Evolutionary conservation across 495 filamentous ascomycete genomes (phyloP), one percentile per base, ranked within the genome.

Genomic region (Penicillium angulare): DNA sequence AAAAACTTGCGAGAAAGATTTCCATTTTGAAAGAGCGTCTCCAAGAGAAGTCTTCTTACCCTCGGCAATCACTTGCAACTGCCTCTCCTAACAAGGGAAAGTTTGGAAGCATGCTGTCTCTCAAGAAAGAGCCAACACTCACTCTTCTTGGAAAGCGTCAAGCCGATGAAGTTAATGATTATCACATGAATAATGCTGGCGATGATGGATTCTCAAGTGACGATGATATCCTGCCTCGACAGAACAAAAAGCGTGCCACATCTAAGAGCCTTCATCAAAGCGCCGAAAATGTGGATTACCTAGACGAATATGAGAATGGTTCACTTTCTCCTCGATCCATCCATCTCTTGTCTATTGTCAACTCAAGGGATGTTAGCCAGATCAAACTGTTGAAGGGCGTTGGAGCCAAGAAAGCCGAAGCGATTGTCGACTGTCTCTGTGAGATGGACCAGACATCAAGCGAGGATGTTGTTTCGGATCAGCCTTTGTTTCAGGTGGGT

Each of bases 1-100:
- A 82, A 38, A 97, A 93, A 64, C 78, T 98, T 12, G 67, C 79
- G 17, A 67, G 70, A 35, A 97, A 93, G 74, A 96, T 98, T 55
- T 72, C 82, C 18, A 77, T 70, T 46, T 59, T 97, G 45, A 78
- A 83, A 56, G 76, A 82, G 7, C 84, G 82, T 32, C 66, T 90
- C 2, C 76, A 76, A 22, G 67, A 52, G 20, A 64, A 66, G 27
- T 38, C 63, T 8, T 38, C 63, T 8, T 49, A 34, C 4, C 9
- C 46, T 21, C 53, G 60, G 13, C 52, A 56, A 9, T 54, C 60
- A 3, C 41, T 42, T 43, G 56, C 29, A 17, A 38, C 59, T 26
- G 53, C 53, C 12, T 54, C 60, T 8, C 59, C 61, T 13, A 43
- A 54, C 34, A 68, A 65, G 41, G 56, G 61, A 7, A 64, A 53